A percentile compares a stretch with the other conserved stretches of the same genome.
These are phyloP conservation scores for Hordeum vulgare DNA, from an alignment of 176 grass and related monocot genomes.

Conservation along the genomic window MorexV3_pseudomolecules_assembly NC_058523.1:91234755-91235254, in stretches of 20 bases:
- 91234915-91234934: not conserved
- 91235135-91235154: not conserved
- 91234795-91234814: not conserved
- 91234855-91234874: not conserved
- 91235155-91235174: not conserved
- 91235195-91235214: not conserved
- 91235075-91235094: constrained; percentile 57
- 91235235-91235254: not conserved
- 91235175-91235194: not conserved
- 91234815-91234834: not conserved
- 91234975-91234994: constrained; percentile 79
- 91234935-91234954: not conserved
- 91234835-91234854: not conserved
- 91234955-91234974: not conserved
- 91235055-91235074: constrained; percentile 86
- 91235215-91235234: not conserved
- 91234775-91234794: not conserved
- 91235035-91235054: constrained; percentile 75
- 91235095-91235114: constrained; percentile 76
- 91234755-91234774: not conserved
- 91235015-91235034: constrained; percentile 87
- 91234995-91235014: constrained; percentile 59
- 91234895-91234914: not conserved
- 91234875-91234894: constrained; percentile 7
- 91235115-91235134: constrained; percentile 2